Base-by-base conservation (phyloP, 768 basidiomycete genomes). In the Sarcodon sp. region DNA sequence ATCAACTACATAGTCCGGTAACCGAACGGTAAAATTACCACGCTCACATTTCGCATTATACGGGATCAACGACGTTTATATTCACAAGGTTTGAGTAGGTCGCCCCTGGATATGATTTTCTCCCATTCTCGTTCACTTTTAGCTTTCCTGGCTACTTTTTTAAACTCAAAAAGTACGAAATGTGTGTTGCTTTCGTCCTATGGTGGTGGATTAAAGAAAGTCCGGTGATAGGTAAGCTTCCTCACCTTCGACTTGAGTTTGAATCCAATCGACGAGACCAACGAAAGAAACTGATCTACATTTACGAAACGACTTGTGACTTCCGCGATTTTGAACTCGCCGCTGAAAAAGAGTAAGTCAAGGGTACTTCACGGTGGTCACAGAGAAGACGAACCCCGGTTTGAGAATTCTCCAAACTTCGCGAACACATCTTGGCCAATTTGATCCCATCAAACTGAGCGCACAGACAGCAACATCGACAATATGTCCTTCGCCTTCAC, bases 371-470 rank as follows among this genome's bases (percentile, higher is more conserved):
- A 18, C 41, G 44, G 46, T 16, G 35, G 7, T 47, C 35, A 48
- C 48, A 16, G 47, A 50, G 41, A 33, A 13, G 32, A 69, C 83
- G 57, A 56, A 94, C 94, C 76, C 77, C n/a, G 75, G 64, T 62
- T 80, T 85, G 35, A 98, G 69, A 36, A 98, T 76, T 54, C 96
- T 72, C 79, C 88, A 87, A 7, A 87, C 85, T 62, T 99, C 93
- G 27, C 84, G 73, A 27, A 98, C 73, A 56, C 89, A 89, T 41
- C 72, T 73, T n/a, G 87, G 76, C 96, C 96, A 99, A 60, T 99
- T 97, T 12, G 81, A 86, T 33, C 88, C 87, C 96, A 99, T 99
- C 53, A 99, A 70, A 58, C 93, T 97, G 54, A 99, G 72, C 18
- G 93, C 88, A 61, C 91, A 98, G 18, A 98, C 83, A 6, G 80